phyloP scores from a whole-genome alignment of 2,329 filamentous ascomycete genomes.

The Fusarium incarnatum region DNA sequence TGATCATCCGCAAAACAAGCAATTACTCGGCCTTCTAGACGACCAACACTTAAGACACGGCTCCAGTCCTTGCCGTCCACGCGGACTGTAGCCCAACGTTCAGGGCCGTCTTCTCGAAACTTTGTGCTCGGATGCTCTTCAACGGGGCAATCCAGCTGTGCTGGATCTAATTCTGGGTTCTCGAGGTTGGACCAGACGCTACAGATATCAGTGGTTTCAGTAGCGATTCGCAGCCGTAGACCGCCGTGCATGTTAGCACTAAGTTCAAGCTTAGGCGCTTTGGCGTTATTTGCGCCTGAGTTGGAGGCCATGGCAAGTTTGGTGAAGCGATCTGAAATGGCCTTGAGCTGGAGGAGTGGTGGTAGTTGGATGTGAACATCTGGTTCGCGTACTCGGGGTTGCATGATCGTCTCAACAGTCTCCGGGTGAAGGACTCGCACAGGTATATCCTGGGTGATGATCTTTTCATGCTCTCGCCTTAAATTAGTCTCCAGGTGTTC shows the following conservation, averaged over 20 bases:
- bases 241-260: constrained; percentile 95
- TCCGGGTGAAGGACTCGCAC: constrained; percentile 87
- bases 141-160: constrained; percentile 76
- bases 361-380: constrained; percentile 95
- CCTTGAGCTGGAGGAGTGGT: constrained; percentile 87
- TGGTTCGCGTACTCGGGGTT: constrained; percentile 88
- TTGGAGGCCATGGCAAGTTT: constrained; percentile 74
- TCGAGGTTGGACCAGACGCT: constrained; percentile 87
- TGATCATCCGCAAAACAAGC: constrained; percentile 88
- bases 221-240: constrained; percentile 81
- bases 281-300: constrained; percentile 55
- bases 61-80: constrained; percentile 97
- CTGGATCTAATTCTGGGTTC: constrained; percentile 88
- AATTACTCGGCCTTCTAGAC: constrained; percentile 90
- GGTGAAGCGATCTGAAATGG: constrained; percentile 94
- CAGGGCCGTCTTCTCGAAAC: constrained; percentile 80
- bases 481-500: constrained; percentile 68
- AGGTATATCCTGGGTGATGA: constrained; percentile 96
- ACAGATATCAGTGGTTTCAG: constrained; percentile 85
- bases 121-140: constrained; percentile 84
- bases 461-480: constrained; percentile 82
- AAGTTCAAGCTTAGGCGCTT: constrained; percentile 79
- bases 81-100: constrained; percentile 87
- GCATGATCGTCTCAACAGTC: constrained; percentile 91
- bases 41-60: constrained; percentile 89